A percentile compares a stretch with the other conserved stretches of the same genome.
These are phyloP conservation scores for Diphasiastrum complanatum DNA, from an alignment of 83 land plant species.

Conservation along the genomic window DNA sequence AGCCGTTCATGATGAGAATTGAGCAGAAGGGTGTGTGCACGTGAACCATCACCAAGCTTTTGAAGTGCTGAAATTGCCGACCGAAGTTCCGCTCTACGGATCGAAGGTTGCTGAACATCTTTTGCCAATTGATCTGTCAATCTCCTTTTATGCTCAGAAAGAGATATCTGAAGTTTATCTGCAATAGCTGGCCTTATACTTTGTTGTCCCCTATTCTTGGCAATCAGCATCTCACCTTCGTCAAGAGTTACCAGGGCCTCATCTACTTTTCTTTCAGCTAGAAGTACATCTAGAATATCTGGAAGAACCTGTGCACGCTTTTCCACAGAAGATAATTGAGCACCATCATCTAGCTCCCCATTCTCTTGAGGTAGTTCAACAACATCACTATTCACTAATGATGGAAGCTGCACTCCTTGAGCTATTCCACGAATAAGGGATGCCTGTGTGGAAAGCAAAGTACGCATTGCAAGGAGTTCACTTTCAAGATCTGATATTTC, in stretches of 20 bases:
- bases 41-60: slow-evolving; percentile 59
- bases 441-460: slow-evolving; percentile 63
- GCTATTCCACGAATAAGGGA: slow-evolving; percentile 58
- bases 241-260: slow-evolving; percentile 56
- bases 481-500: slow-evolving; percentile 62
- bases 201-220: slow-evolving; percentile 10
- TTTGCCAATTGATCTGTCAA: slow-evolving; percentile 55
- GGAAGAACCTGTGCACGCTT: slow-evolving; percentile 30
- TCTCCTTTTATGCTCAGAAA: slow-evolving; percentile 46
- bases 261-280: slow-evolving; percentile 74
- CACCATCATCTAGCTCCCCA: not conserved
- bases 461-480: slow-evolving; percentile 55
- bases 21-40: slow-evolving; percentile 60
- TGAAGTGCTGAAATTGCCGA: slow-evolving; percentile 51
- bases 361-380: slow-evolving; percentile 20
- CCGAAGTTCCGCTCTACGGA: slow-evolving; percentile 47
- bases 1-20: slow-evolving; percentile 49
- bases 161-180: slow-evolving; percentile 30
- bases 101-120: slow-evolving; percentile 52
- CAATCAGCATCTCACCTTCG: slow-evolving; percentile 44
- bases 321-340: slow-evolving; percentile 17
- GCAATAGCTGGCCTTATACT: slow-evolving; percentile 23
- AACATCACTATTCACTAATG: slow-evolving; percentile 16
- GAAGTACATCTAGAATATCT: slow-evolving; percentile 62
- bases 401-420: slow-evolving; percentile 47